These are phyloP conservation scores for Solanum chiquidenum DNA, from an alignment of 257 asterid species.

Conservation along the genomic window DNA sequence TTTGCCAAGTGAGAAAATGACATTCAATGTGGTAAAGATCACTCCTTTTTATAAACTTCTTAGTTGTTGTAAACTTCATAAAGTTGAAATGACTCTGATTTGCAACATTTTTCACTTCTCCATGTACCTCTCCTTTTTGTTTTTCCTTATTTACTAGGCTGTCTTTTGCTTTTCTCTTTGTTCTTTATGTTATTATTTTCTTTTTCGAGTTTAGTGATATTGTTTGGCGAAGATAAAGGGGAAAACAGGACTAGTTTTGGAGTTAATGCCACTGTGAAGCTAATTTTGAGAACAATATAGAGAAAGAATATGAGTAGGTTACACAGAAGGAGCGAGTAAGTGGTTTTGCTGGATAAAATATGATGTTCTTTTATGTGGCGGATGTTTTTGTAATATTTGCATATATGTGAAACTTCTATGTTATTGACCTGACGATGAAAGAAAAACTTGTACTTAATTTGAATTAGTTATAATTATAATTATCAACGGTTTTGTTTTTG, in stretches of 20 bases:
- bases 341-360: not conserved
- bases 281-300: not conserved
- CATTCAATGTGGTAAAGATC: not conserved
- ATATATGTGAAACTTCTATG: not conserved
- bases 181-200: not conserved
- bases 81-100: not conserved
- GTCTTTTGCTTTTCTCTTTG: not conserved
- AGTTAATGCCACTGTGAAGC: not conserved
- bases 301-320: not conserved
- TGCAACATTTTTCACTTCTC: not conserved
- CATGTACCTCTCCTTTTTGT: not conserved
- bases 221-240: not conserved
- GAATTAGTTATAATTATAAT: not conserved
- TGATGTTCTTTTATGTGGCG: not conserved
- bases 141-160: not conserved
- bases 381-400: not conserved
- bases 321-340: not conserved
- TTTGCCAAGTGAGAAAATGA: not conserved
- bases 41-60: not conserved
- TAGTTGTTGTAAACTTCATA: not conserved
- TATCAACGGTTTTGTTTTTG: not conserved
- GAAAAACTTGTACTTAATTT: not conserved
- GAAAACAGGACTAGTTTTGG: not conserved
- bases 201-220: not conserved
- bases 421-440: not conserved